These are phyloP conservation scores for Salvia sclarea DNA, from an alignment of 305 asterid genomes.

Conservation along the genomic window DNA sequence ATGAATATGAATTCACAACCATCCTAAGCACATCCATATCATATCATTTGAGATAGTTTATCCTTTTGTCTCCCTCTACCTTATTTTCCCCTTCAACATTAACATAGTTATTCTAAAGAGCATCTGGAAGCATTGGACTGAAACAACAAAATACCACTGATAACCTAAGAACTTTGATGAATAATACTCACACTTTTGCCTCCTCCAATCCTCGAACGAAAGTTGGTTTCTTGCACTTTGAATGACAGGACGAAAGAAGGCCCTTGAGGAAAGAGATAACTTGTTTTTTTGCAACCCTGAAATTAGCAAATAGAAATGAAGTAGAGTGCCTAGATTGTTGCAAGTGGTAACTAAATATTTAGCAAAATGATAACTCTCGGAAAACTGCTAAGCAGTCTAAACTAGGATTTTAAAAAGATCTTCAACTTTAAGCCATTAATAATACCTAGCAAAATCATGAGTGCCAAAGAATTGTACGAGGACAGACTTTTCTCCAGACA, in stretches of 20 bases:
- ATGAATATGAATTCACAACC: too few relatives aligned
- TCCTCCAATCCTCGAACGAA: constrained; percentile 80
- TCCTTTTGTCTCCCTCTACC: constrained; percentile 5
- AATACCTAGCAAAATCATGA: constrained; percentile 97
- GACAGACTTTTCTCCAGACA: constrained; percentile 75
- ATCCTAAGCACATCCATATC: too few relatives aligned
- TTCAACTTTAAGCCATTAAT: constrained; percentile 18
- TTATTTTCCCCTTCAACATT: neutral
- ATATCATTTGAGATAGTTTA: too few relatives aligned
- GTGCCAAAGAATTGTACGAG: constrained; percentile 96
- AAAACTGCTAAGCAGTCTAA: constrained; percentile 29
- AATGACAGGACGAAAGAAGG: constrained; percentile 81
- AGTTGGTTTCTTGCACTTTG: constrained; percentile 83
- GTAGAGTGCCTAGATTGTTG: constrained; percentile 25
- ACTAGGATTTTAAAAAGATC: constrained; percentile 12
- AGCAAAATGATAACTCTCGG: constrained; percentile 22
- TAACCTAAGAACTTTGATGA: constrained; percentile 22
- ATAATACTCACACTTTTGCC: constrained; percentile 78
- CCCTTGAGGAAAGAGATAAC: constrained; percentile 85
- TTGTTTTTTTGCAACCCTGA: constrained; percentile 78
- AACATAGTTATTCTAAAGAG: constrained; percentile 15
- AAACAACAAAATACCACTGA: constrained; percentile 23
- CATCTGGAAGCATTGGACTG: constrained; percentile 29
- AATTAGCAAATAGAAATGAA: constrained; percentile 31
- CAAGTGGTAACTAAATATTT: constrained; percentile 16